A percentile compares a stretch with the other conserved stretches of the same genome.
These are phyloP conservation scores for Mucor mucedo DNA, from an alignment of 371 early-diverging fungal genomes.

Conservation along the genomic window DNA sequence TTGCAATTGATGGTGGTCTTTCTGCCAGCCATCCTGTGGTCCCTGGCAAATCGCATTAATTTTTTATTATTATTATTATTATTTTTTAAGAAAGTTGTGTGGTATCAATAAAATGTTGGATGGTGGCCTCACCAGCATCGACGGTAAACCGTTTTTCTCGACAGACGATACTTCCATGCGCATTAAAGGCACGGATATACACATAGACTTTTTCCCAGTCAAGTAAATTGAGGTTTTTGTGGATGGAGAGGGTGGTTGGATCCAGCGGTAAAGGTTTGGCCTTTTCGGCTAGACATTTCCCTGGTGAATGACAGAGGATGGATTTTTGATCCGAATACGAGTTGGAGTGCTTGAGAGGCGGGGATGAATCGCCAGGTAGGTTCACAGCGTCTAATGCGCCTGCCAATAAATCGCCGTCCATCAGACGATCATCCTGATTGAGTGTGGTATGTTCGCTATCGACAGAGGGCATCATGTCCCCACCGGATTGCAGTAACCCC, in stretches of 20 bases:
- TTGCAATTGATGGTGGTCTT: constrained; percentile 63
- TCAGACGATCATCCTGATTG: not conserved
- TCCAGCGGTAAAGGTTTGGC: constrained; percentile 16
- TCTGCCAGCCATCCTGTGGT: constrained; percentile 53
- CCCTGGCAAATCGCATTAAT: constrained; percentile 41
- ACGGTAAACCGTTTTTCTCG: constrained; percentile 39
- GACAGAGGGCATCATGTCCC: no score
- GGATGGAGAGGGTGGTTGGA: constrained; percentile 22
- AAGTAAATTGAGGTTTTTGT: constrained; percentile 43
- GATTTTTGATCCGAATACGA: no score
- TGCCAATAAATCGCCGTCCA: constrained; percentile 18
- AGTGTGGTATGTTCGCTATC: not conserved
- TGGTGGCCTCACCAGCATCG: constrained; percentile 45
- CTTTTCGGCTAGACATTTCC: constrained; percentile 9
- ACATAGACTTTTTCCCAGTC: constrained; percentile 58
- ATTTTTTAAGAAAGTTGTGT: constrained; percentile 16
- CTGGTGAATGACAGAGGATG: not conserved
- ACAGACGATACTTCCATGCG: constrained; percentile 67
- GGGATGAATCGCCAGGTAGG: constrained; percentile 12
- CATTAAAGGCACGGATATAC: constrained; percentile 48
- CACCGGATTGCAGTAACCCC: no score
- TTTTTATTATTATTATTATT: constrained; percentile 1
- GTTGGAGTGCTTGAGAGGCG: not conserved
- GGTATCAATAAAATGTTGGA: constrained; percentile 52
- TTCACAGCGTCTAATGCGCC: constrained; percentile 27